These are phyloP conservation scores for Rhodamnia argentea DNA, from an alignment of 345 rosid genomes.

Conservation along the genomic window DNA sequence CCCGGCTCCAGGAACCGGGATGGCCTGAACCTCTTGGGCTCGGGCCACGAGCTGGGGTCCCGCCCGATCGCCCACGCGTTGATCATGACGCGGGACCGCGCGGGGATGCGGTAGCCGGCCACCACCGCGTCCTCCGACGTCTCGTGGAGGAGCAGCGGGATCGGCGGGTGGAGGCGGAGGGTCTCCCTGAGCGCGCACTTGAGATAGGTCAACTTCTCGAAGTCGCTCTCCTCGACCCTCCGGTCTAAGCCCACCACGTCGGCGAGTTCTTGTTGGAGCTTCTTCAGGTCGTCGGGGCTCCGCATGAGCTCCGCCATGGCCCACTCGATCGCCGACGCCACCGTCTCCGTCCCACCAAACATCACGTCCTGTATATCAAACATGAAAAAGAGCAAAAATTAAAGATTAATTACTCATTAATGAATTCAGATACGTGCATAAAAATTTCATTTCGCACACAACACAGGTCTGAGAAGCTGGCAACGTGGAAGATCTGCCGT, in stretches of 20 bases:
- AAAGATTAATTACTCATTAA: not conserved
- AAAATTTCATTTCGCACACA: not conserved
- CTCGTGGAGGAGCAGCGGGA: slow-evolving; percentile 35
- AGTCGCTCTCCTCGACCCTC: slow-evolving; percentile 30
- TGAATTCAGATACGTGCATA: not conserved
- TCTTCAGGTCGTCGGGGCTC: slow-evolving; percentile 26
- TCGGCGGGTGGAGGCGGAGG: slow-evolving; percentile 43
- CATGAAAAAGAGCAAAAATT: too few relatives aligned
- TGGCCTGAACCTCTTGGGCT: slow-evolving; percentile 24
- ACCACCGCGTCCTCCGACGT: slow-evolving; percentile 16
- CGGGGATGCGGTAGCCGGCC: slow-evolving; percentile 22
- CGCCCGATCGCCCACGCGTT: slow-evolving; percentile 37
- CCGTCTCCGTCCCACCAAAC: slow-evolving; percentile 53
- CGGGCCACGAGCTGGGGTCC: slow-evolving; percentile 14
- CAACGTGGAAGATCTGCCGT: not conserved
- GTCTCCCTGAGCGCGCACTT: slow-evolving; percentile 34
- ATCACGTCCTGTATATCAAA: slow-evolving; percentile 26
- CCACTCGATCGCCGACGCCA: slow-evolving; percentile 47
- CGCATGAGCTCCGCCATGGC: slow-evolving; percentile 31
- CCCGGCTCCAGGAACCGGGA: slow-evolving; percentile 14
- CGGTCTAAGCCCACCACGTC: slow-evolving; percentile 34
- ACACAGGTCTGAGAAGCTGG: not conserved
- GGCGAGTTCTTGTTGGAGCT: slow-evolving; percentile 30
- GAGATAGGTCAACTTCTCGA: slow-evolving; percentile 28
- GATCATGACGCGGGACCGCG: slow-evolving; percentile 20